Evolutionary conservation across 176 grass and related monocot genomes (phyloP), one percentile per base, ranked within the genome.

Genomic region (Oryza longistaminata): DNA sequence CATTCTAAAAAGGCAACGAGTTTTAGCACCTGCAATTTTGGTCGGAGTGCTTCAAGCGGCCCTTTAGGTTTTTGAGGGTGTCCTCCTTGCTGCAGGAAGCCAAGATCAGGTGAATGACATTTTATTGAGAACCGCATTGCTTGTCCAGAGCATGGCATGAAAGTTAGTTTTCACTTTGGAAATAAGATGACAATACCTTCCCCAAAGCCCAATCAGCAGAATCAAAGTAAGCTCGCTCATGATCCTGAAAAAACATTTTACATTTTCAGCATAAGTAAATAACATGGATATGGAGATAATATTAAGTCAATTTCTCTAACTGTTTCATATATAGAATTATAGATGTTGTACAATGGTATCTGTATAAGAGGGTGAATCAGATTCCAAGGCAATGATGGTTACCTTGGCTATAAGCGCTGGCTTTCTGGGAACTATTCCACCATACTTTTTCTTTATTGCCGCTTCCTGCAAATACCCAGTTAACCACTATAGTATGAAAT

Each of bases 201-300:
- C 91, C 91, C 66, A 97, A 58, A 83, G 91, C 91, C 94, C 91
- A 97, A 82, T 97, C 94, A 88, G 89, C 94, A 70, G 94, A 97
- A 89, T 97, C 91, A 72, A 97, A 97, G 79, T 71, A 93, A 66
- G 94, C 94, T 19, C 91, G 76, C 73, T 97, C 94, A 86, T 97
- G 94, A 42, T 96, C 94, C 94, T 96, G 81, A 66, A 44, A 79
- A 78, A 42, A 72, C 21, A 91, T 50, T 82, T 74, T 16, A 70
- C 15, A 21, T 58, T 58, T 58, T 58, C 52, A 2, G 75, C 49
- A 87, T 26, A 58, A 16, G 34, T 75, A 50, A 87, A 76, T 25
- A 35, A 64, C 21, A 74, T 39, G 5, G 71, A 73, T 70, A 79
- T 79, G 14, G 22, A 64, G 25, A 65, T 66, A 65, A 75, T 42